Evolutionary conservation across 2,329 filamentous ascomycete genomes (phyloP).

Genomic region (Neonectria coccinea): DNA sequence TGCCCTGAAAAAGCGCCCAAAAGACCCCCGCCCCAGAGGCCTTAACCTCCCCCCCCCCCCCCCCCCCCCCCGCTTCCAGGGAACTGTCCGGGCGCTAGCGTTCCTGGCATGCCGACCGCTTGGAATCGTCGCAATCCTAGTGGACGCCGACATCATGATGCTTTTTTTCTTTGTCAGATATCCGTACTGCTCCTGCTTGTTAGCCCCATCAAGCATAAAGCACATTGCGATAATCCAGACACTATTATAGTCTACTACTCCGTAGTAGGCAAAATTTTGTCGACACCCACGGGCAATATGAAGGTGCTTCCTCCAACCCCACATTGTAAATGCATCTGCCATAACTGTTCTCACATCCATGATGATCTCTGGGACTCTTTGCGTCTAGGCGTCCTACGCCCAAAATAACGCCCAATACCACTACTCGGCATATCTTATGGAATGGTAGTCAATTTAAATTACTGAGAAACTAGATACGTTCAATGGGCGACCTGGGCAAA

Average conservation of each 20-base stretch:
- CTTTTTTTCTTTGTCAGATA: too few relatives aligned
- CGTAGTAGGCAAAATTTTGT: not conserved
- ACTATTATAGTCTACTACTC: too few relatives aligned
- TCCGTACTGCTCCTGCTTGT: too few relatives aligned
- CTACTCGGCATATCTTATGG: not conserved
- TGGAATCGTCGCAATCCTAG: slow-evolving; percentile 1
- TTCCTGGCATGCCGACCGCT: not conserved
- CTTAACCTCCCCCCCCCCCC: slow-evolving; percentile 2
- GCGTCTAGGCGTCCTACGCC: not conserved
- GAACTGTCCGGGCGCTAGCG: slow-evolving; percentile 11
- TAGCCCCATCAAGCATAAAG: not conserved
- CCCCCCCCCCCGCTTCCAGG: slow-evolving; percentile 13
- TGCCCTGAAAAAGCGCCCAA: not conserved
- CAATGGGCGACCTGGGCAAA: too few relatives aligned
- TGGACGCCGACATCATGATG: slow-evolving; percentile 4
- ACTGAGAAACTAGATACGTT: too few relatives aligned
- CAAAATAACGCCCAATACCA: not conserved
- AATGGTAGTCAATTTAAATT: too few relatives aligned
- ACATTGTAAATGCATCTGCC: not conserved
- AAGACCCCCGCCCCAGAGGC: not conserved
- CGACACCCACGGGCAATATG: too few relatives aligned
- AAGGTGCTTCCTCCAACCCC: not conserved
- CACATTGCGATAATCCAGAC: not conserved
- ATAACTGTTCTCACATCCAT: too few relatives aligned
- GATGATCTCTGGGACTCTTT: not conserved